A percentile compares a stretch with the other conserved stretches of the same genome.
Conservation (phyloP, 306 rosid genomes). For the Vigna unguiculata region DNA sequence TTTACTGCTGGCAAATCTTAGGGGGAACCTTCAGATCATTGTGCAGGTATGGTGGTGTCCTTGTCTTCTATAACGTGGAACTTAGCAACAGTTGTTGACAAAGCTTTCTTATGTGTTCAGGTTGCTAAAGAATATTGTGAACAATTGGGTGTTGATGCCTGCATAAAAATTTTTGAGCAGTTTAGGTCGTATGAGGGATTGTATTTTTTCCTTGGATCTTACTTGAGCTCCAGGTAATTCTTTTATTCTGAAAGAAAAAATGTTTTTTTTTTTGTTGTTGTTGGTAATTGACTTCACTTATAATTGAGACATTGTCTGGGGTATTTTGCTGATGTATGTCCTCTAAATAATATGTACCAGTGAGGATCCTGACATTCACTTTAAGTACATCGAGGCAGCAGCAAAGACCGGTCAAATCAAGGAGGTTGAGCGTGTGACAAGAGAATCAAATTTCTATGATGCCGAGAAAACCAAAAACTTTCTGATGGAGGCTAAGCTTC, state of each 20-base stretch:
- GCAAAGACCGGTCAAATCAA: conserved; percentile 99
- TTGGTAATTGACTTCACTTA: conserved; percentile 27
- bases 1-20: conserved; percentile 89
- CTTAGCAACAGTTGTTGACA: conserved; percentile 26
- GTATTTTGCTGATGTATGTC: conserved; percentile 38
- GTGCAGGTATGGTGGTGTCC: conserved; percentile 75
- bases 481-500: conserved; percentile 97
- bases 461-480: conserved; percentile 96
- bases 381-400: conserved; percentile 98
- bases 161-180: conserved; percentile 98
- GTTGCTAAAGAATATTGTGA: conserved; percentile 98
- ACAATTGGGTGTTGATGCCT: conserved; percentile 89
- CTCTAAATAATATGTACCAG: conserved; percentile 57
- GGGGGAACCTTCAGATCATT: conserved; percentile 96
- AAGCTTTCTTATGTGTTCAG: conserved; percentile 59
- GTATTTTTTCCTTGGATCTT: conserved; percentile 97
- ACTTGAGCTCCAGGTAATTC: conserved; percentile 91
- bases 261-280: background rate
- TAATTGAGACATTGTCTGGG: conserved; percentile 5
- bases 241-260: conserved; percentile 16
- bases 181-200: conserved; percentile 96
- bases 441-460: conserved; percentile 98
- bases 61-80: conserved; percentile 32
- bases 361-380: conserved; percentile 99
- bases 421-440: conserved; percentile 98